Conservation (phyloP, 2,329 filamentous ascomycete genomes). For the Catunica adiposa region DNA sequence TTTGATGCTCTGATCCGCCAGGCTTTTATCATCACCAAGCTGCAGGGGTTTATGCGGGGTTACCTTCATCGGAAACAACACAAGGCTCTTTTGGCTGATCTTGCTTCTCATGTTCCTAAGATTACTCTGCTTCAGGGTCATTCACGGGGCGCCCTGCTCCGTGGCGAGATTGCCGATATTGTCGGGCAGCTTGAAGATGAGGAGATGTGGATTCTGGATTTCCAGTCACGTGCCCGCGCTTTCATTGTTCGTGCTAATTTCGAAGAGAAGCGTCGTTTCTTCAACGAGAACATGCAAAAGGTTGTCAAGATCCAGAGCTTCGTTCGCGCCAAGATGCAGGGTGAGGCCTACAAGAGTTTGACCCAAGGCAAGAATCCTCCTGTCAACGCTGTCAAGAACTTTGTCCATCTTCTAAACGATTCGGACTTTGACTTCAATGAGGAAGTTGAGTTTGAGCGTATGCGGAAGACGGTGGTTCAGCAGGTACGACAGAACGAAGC, state of each 20-base stretch:
- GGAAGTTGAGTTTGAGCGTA: conserved; percentile 87
- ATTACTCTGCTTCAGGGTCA: conserved; percentile 59
- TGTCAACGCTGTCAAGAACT: conserved; percentile 92
- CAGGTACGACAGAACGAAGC: conserved; percentile 95
- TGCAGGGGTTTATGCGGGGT: conserved; percentile 56
- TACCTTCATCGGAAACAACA: conserved; percentile 45
- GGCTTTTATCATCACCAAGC: conserved; percentile 35
- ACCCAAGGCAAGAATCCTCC: conserved; percentile 94
- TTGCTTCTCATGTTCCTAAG: conserved; percentile 50
- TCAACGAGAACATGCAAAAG: conserved; percentile 94
- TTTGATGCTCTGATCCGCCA: conserved; percentile 41
- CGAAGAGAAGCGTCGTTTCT: conserved; percentile 72
- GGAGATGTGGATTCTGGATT: conserved; percentile 56
- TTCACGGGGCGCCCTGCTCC: conserved; percentile 61
- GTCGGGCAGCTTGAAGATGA: conserved; percentile 67
- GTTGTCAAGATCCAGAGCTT: conserved; percentile 98
- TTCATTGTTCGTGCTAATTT: conserved; percentile 60
- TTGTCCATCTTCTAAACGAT: conserved; percentile 92
- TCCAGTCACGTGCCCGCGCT: conserved; percentile 61
- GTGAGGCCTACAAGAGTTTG: conserved; percentile 93
- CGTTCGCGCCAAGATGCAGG: conserved; percentile 83
- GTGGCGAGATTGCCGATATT: conserved; percentile 55
- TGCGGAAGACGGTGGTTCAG: conserved; percentile 91
- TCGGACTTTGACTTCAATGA: conserved; percentile 99
- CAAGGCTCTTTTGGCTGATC: conserved; percentile 46